Conservation (phyloP, 2,329 filamentous ascomycete genomes). For the Fusarium sp. region DNA sequence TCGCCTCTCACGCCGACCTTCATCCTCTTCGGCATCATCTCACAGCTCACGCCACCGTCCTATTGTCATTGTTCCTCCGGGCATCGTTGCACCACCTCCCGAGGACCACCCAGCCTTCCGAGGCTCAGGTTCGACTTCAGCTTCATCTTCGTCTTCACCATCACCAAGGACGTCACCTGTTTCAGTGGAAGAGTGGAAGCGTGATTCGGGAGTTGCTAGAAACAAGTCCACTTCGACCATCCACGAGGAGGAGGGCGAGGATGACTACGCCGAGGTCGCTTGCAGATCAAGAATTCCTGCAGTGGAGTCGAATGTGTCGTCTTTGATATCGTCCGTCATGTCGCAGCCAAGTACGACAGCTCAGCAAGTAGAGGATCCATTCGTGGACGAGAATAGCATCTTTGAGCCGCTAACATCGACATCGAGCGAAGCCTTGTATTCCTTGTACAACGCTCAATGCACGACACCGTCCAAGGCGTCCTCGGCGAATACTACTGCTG, state of each 20-base stretch:
- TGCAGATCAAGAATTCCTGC: constrained; percentile 21
- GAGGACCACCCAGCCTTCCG: constrained; percentile 67
- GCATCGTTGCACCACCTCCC: constrained; percentile 55
- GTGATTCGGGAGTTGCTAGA: constrained; percentile 66
- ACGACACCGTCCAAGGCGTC: constrained; percentile 35
- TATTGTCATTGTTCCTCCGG: constrained; percentile 48
- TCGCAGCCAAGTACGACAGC: constrained; percentile 28
- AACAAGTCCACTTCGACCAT: constrained; percentile 55
- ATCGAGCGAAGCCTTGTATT: constrained; percentile 34
- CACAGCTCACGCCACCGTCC: constrained; percentile 42
- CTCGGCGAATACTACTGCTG: constrained; percentile 13
- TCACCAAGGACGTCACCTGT: constrained; percentile 42
- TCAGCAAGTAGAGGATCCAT: constrained; percentile 37
- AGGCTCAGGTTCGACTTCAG: constrained; percentile 31
- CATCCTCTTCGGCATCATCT: constrained; percentile 40
- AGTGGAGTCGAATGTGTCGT: constrained; percentile 29
- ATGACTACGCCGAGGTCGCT: constrained; percentile 47
- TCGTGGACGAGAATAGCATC: constrained; percentile 43
- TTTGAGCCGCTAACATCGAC: constrained; percentile 38
- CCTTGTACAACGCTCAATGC: constrained; percentile 43
- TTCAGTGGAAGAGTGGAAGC: constrained; percentile 58
- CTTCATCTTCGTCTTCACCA: constrained; percentile 34
- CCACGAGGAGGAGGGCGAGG: constrained; percentile 56
- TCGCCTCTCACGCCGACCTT: constrained; percentile 46
- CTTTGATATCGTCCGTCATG: constrained; percentile 30